Evolutionary conservation across 139 green algal genomes (phyloP).

Genomic region (Micromonas commoda): DNA sequence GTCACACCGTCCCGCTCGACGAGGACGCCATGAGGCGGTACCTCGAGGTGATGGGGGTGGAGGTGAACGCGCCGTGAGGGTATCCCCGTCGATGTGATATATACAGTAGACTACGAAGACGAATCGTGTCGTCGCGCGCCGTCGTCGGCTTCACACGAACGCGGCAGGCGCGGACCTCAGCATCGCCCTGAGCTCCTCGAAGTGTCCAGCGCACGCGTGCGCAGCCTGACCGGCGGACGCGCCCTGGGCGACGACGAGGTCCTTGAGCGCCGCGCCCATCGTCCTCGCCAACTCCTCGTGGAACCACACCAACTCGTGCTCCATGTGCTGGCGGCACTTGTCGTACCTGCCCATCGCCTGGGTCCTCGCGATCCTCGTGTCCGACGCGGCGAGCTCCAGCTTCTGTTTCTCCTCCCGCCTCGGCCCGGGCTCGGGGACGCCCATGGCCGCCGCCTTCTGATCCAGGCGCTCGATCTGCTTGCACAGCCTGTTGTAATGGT

Average conservation of each 20-base stretch:
- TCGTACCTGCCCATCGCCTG: background rate
- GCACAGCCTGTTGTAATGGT: slow-evolving; percentile 7
- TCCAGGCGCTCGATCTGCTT: background rate
- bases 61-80: background rate
- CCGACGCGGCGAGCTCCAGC: background rate
- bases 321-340: background rate
- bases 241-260: background rate
- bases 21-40: background rate
- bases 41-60: background rate
- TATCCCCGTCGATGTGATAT: background rate
- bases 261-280: background rate
- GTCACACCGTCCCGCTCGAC: background rate
- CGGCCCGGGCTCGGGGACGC: slow-evolving; percentile 2
- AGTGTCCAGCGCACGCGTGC: background rate
- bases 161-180: too few species aligned
- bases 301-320: slow-evolving; percentile 17
- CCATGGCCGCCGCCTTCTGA: background rate
- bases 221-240: background rate
- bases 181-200: background rate
- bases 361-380: slow-evolving; percentile 6
- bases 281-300: background rate
- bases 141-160: background rate
- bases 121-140: background rate
- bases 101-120: background rate
- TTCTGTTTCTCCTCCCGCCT: slow-evolving; percentile 7